phyloP scores from a whole-genome alignment of 176 grass and related monocot genomes.

The Miscanthus lutarioriparius region DNA sequence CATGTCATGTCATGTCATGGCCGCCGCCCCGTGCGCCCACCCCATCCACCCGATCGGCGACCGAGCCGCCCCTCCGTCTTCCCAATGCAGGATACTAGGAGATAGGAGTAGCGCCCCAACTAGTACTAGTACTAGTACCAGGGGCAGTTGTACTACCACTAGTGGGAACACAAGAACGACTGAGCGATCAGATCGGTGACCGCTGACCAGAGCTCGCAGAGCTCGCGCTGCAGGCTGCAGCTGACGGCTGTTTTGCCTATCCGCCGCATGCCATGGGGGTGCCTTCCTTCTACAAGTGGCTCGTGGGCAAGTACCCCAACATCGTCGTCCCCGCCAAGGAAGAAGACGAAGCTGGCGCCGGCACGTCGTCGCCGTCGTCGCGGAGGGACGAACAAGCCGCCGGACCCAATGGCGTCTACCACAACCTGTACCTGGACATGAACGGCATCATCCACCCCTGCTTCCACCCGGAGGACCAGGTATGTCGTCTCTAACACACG shows the following conservation, averaged over 20 bases:
- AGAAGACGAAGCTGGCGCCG: background rate
- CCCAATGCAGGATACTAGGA: background rate
- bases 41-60: background rate
- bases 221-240: too few relatives aligned
- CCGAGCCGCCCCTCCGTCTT: background rate
- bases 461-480: slow-evolving; percentile 65
- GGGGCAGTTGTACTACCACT: too few relatives aligned
- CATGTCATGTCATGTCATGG: background rate
- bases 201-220: too few relatives aligned
- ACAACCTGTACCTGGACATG: slow-evolving; percentile 72
- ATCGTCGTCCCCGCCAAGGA: slow-evolving; percentile 28
- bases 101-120: too few relatives aligned
- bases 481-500: too few relatives aligned
- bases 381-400: too few relatives aligned
- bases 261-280: slow-evolving; percentile 38
- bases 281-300: slow-evolving; percentile 54
- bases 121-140: too few relatives aligned
- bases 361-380: background rate
- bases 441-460: slow-evolving; percentile 63
- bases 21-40: background rate
- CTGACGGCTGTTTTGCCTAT: background rate
- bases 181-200: too few relatives aligned
- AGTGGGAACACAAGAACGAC: too few relatives aligned
- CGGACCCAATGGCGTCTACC: slow-evolving; percentile 10
- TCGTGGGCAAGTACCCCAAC: slow-evolving; percentile 53